Evolutionary conservation across 2,329 filamentous ascomycete genomes (phyloP).

Genomic region (Cadophora malorum): DNA sequence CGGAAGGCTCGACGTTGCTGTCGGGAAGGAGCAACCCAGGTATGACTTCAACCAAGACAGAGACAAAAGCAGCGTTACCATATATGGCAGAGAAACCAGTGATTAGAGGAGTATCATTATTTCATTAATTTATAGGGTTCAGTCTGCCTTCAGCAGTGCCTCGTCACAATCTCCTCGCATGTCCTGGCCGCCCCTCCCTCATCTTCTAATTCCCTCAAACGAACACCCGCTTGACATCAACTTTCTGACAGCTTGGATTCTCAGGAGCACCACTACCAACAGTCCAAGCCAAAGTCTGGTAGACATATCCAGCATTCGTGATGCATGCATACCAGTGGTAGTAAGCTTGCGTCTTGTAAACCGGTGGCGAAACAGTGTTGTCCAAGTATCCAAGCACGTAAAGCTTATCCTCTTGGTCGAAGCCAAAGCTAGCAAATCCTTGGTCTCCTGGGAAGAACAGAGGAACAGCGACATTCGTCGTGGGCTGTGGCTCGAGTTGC

Average conservation of each 20-base stretch:
- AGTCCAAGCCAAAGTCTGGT: constrained; percentile 52
- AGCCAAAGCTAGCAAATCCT: constrained; percentile 45
- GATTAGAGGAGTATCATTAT: background rate
- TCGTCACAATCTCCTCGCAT: no score
- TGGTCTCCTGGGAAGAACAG: constrained; percentile 46
- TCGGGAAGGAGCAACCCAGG: background rate
- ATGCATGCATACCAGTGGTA: constrained; percentile 54
- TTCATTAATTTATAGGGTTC: constrained; percentile 2
- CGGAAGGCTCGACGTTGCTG: background rate
- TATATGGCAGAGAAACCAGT: background rate
- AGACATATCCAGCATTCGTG: constrained; percentile 51
- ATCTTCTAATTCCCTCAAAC: constrained; percentile 10
- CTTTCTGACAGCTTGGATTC: constrained; percentile 53
- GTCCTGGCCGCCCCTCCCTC: no score
- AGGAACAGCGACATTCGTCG: constrained; percentile 51
- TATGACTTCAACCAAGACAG: background rate
- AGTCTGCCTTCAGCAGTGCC: background rate
- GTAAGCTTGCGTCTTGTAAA: constrained; percentile 31
- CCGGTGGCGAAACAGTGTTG: constrained; percentile 47
- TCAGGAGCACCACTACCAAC: constrained; percentile 49
- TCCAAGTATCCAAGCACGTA: constrained; percentile 50
- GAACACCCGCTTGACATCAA: constrained; percentile 48
- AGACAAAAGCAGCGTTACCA: background rate
- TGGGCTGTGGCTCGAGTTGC: constrained; percentile 46
- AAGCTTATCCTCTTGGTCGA: constrained; percentile 49